Evolutionary conservation across 345 rosid genomes (phyloP), one percentile per base, ranked within the genome.

Genomic region (Moricandia arvensis): DNA sequence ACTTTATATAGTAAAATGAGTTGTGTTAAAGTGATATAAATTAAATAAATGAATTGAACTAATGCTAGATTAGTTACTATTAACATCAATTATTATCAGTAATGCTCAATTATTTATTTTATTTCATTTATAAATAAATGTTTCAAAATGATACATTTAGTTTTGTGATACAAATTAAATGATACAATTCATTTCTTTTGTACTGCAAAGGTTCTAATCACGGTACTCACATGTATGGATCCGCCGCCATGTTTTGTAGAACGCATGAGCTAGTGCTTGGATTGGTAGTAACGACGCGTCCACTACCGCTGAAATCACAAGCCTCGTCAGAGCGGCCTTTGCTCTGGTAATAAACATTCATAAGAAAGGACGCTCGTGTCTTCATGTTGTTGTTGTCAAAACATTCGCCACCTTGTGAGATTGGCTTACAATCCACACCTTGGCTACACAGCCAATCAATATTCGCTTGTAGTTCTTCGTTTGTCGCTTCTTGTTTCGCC

Each of bases 351-450:
- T 86, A 90, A 70, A 87, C 86, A 69, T 90, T 89, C 82, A 90
- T 89, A 0, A 93, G 86, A 17, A 83, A 90, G 3, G 95, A 84
- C 0, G 98, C 87, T 74, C 91, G 93, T 2, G 93, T 86, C 71
- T 66, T 85, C 0, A 89, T 30, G 0, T 86, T 80, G 66, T 85
- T 81, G 1, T 92, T 91, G 43, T 72, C 53, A 30, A 76, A 89
- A 62, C 96, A 93, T 64, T 82, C 68, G 29, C 90, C 82, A 9
- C 87, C 95, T 0, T 74, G 77, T 53, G 91, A 96, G 51, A 93
- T 90, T 68, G 86, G 84, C 6, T 79, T 78, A 84, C 96, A 93
- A 35, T 93, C 98, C 4, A 91, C 89, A 26, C 91, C 98, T 61
- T 87, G 84, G 0, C 98, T 90, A 13, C 97, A 90, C 3, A 92